These are phyloP conservation scores for Salix caprea DNA, from an alignment of 345 rosid species.

Conservation along the genomic window DNA sequence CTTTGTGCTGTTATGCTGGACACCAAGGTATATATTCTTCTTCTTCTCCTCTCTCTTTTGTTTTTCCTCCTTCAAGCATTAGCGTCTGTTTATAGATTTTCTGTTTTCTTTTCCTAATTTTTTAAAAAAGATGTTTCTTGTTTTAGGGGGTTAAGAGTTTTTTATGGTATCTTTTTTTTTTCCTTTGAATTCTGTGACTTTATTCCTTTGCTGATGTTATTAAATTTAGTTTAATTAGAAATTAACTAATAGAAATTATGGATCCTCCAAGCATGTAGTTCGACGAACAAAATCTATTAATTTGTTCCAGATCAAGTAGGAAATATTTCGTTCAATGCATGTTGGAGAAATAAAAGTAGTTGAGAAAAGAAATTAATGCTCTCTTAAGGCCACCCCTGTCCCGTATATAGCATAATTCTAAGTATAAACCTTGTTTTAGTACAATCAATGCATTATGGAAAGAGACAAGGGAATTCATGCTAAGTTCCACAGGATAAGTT, in stretches of 20 bases:
- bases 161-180: too few species aligned
- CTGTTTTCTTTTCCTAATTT: not conserved
- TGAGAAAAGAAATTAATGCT: not conserved
- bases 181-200: not conserved
- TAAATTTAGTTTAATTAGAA: too few species aligned
- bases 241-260: too few species aligned
- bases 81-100: not conserved
- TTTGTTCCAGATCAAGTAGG: too few species aligned
- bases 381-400: not conserved
- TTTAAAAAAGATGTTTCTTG: too few species aligned
- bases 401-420: constrained; percentile 6
- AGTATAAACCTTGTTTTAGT: not conserved
- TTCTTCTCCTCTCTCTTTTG: not conserved
- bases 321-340: too few species aligned
- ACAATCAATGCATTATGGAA: not conserved
- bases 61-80: not conserved
- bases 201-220: not conserved
- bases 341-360: too few species aligned
- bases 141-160: too few species aligned
- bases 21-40: constrained; percentile 50
- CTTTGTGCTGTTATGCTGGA: constrained; percentile 98
- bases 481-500: not conserved
- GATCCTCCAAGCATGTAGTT: too few species aligned
- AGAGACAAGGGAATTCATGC: not conserved
- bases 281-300: too few species aligned